Conservation (phyloP, 768 basidiomycete species). For the Neoboletus subvelutipes region DNA sequence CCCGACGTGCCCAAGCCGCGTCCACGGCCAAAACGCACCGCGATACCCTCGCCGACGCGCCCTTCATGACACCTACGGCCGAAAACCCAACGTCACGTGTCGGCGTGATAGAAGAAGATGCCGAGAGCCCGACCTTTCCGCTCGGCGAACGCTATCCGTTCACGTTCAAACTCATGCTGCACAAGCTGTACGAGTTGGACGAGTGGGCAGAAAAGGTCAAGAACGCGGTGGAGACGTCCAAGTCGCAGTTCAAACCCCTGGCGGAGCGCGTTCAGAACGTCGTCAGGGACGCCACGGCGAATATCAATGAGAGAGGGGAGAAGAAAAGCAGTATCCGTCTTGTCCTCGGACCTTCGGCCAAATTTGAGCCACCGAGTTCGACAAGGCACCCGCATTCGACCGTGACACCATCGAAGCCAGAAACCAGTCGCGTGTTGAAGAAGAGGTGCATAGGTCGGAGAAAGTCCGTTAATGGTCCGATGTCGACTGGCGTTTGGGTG, state of each 20-base stretch:
- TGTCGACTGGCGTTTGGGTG: conserved; percentile 41
- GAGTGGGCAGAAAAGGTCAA: conserved; percentile 60
- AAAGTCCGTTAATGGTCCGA: conserved; percentile 41
- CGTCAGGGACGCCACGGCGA: conserved; percentile 9
- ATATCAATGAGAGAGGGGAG: conserved; percentile 13
- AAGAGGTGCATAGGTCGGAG: conserved; percentile 55
- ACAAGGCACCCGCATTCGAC: neutral
- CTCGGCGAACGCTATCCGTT: conserved; percentile 46
- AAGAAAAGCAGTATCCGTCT: conserved; percentile 28
- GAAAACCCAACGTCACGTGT: neutral
- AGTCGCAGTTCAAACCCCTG: conserved; percentile 56
- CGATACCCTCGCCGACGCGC: conserved; percentile 25
- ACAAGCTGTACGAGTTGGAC: conserved; percentile 59
- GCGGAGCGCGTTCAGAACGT: conserved; percentile 35
- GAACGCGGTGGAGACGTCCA: conserved; percentile 51
- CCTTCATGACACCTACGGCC: neutral
- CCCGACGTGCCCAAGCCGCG: conserved; percentile 1
- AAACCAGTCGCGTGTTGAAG: conserved; percentile 43
- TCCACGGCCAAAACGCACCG: conserved; percentile 16
- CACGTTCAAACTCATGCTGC: conserved; percentile 67
- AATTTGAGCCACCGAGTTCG: conserved; percentile 7
- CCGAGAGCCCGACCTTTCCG: conserved; percentile 42
- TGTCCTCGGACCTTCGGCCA: conserved; percentile 19
- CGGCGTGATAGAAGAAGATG: conserved; percentile 18
- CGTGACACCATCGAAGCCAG: conserved; percentile 6